Evolutionary conservation across 768 basidiomycete species (phyloP).

Genomic region (Calocybe gangraenosa): DNA sequence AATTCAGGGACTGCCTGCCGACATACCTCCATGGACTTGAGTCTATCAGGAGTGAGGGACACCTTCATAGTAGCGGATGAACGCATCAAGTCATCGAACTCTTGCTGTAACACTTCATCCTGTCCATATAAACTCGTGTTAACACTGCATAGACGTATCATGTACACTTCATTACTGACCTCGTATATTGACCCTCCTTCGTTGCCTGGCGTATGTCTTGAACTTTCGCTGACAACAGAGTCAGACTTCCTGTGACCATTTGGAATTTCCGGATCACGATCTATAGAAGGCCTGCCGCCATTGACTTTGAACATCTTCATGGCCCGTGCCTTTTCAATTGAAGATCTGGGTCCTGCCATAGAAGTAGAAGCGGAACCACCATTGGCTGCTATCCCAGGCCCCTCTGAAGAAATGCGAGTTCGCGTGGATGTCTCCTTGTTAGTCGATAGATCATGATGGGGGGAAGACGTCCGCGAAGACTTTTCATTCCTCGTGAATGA

Average conservation of each 20-base stretch:
- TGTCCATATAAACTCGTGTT: conserved; percentile 25
- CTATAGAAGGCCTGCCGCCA: conserved; percentile 35
- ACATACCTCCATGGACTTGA: conserved; percentile 90
- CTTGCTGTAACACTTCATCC: conserved; percentile 59
- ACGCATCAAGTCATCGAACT: conserved; percentile 92
- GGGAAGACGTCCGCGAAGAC: conserved; percentile 42
- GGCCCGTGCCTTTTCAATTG: conserved; percentile 59
- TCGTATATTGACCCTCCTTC: conserved; percentile 28
- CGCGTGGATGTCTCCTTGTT: conserved; percentile 28
- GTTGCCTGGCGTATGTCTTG: conserved; percentile 29
- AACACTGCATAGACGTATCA: background rate
- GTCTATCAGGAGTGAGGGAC: conserved; percentile 89
- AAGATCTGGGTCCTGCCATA: conserved; percentile 42
- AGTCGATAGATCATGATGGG: conserved; percentile 36
- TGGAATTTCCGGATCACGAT: conserved; percentile 34
- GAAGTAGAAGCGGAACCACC: conserved; percentile 16
- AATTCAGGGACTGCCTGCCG: conserved; percentile 21
- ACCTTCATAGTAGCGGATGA: conserved; percentile 92
- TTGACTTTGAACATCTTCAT: conserved; percentile 52
- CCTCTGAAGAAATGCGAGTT: conserved; percentile 38
- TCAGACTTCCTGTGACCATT: conserved; percentile 52
- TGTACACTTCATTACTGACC: conserved; percentile 23
- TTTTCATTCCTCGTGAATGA: conserved; percentile 59
- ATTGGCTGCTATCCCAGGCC: conserved; percentile 25
- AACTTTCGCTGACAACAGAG: conserved; percentile 49